These are phyloP conservation scores for Tubosaeta sp. DNA, from an alignment of 768 basidiomycete species.

Conservation along the genomic window DNA sequence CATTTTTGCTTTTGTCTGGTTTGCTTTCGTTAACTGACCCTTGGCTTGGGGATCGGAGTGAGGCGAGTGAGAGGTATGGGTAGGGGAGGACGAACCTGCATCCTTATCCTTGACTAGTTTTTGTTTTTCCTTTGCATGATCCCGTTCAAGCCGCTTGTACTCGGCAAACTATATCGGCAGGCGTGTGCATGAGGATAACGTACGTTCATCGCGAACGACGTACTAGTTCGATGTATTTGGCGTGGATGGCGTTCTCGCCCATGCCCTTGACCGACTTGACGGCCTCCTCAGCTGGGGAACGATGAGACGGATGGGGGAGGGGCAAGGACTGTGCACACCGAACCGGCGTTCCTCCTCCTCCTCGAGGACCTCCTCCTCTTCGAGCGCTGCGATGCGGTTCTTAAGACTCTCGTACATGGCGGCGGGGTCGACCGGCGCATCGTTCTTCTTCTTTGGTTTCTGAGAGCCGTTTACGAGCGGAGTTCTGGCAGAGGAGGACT, in stretches of 20 bases:
- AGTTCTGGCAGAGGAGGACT: constrained; percentile 32
- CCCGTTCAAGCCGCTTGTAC: constrained; percentile 79
- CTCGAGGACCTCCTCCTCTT: constrained; percentile 82
- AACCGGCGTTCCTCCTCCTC: constrained; percentile 82
- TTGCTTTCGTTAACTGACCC: constrained; percentile 79
- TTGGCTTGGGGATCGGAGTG: constrained; percentile 50
- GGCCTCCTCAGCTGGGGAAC: constrained; percentile 72
- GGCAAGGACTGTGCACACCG: constrained; percentile 42
- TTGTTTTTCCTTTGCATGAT: constrained; percentile 90
- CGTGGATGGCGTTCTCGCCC: constrained; percentile 77
- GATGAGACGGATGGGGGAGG: constrained; percentile 8
- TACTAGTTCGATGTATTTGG: constrained; percentile 87
- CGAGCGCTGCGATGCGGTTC: constrained; percentile 83
- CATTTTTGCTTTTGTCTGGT: constrained; percentile 85
- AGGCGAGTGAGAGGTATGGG: constrained; percentile 9
- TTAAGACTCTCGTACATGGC: constrained; percentile 86
- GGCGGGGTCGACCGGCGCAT: constrained; percentile 69
- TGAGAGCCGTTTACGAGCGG: constrained; percentile 31
- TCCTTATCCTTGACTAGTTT: constrained; percentile 90
- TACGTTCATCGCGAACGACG: constrained; percentile 25
- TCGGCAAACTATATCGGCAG: constrained; percentile 68
- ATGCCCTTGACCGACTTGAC: constrained; percentile 81
- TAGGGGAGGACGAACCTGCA: constrained; percentile 49
- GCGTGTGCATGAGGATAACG: constrained; percentile 19
- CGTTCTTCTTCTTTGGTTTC: constrained; percentile 70